Percentiles rank a stretch among this genome's conserved stretches.
Evolutionary conservation across 192 early-diverging fungal species (phyloP).

Genomic region (Coemansia sp.): DNA sequence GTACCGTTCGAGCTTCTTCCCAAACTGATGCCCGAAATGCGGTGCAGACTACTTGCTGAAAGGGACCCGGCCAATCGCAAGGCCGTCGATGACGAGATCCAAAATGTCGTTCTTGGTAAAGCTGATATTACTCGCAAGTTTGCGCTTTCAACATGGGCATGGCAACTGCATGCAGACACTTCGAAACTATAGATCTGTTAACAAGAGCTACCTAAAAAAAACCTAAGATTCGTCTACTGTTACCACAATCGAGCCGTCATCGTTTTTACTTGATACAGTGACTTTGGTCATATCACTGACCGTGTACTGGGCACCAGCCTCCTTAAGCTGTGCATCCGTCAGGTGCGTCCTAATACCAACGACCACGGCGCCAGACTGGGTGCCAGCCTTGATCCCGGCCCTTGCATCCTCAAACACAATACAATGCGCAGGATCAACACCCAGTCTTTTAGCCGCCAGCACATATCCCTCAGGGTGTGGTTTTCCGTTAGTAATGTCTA

Average conservation of each 20-base stretch:
- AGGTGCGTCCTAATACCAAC: slow-evolving; percentile 25
- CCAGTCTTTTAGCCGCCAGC: slow-evolving; percentile 18
- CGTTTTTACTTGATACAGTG: background rate
- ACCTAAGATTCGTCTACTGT: slow-evolving; percentile 14
- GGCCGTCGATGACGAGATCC: slow-evolving; percentile 6
- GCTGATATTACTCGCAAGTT: slow-evolving; percentile 31
- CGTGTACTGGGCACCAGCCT: slow-evolving; percentile 28
- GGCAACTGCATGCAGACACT: slow-evolving; percentile 19
- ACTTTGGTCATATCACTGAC: slow-evolving; percentile 38
- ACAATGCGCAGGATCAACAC: slow-evolving; percentile 8
- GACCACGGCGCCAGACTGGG: slow-evolving; percentile 14
- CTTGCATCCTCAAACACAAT: slow-evolving; percentile 45
- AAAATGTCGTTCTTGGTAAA: slow-evolving; percentile 11
- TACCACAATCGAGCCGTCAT: slow-evolving; percentile 11
- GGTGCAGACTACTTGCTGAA: background rate
- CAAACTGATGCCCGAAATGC: slow-evolving; percentile 14
- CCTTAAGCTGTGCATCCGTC: slow-evolving; percentile 15
- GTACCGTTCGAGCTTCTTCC: slow-evolving; percentile 32
- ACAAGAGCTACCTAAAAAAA: too few relatives aligned
- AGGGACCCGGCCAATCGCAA: background rate
- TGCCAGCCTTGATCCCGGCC: slow-evolving; percentile 20
- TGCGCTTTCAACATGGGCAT: slow-evolving; percentile 28
- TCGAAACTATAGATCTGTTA: background rate
- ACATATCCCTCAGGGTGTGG: slow-evolving; percentile 37
- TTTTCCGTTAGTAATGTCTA: slow-evolving; percentile 25